Evolutionary conservation across 2,329 filamentous ascomycete species (phyloP), one percentile per base, ranked within the genome.

Genomic region (Venturia pyrina): DNA sequence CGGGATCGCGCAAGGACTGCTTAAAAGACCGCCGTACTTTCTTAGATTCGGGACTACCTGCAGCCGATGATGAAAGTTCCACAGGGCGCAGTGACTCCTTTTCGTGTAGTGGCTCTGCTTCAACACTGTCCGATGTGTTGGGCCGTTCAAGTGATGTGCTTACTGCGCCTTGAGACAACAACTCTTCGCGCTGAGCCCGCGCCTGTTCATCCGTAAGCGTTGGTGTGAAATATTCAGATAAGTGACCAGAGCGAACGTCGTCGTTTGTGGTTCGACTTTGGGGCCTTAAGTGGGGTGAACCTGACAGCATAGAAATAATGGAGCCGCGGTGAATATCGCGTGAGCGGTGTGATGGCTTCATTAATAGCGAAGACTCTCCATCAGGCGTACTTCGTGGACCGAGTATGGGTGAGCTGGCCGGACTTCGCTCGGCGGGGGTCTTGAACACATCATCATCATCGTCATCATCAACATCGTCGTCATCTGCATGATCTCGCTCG

Each of bases 21-120:
- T 97, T 93, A 17, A 98, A 79, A 74, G 92, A 96, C 68, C 92
- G 87, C 32, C 93, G 88, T 63, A 93, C 87, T 73, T 88, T 91
- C 66, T 82, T 87, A 56, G 89, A 86, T 57, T 80, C 76, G 63
- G 75, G 76, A n/a, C 74, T 76, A 15, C 75, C 75, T n/a, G 73
- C 68, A 19, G 53, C 37, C 7, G 48, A 21, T 71, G 32, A 41
- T 71, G 71, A 56, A 24, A 34, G 59, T 10, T 41, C 50, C 6
- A 10, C 13, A 6, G 17, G 53, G 32, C 32, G 28, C 13, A 11
- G 8, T 59, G 28, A 19, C 8, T 46, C 43, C 28, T 2, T 64
- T 34, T 64, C 63, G n/a, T 15, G 57, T 24, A 34, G 13, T 10
- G 32, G 19, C 19, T 65, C 63, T 40, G 63, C 1, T 6, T 43